Evolutionary conservation across 441 rosid genomes (phyloP), one percentile per base, ranked within the genome.

Genomic region (Francoa sonchifolia): DNA sequence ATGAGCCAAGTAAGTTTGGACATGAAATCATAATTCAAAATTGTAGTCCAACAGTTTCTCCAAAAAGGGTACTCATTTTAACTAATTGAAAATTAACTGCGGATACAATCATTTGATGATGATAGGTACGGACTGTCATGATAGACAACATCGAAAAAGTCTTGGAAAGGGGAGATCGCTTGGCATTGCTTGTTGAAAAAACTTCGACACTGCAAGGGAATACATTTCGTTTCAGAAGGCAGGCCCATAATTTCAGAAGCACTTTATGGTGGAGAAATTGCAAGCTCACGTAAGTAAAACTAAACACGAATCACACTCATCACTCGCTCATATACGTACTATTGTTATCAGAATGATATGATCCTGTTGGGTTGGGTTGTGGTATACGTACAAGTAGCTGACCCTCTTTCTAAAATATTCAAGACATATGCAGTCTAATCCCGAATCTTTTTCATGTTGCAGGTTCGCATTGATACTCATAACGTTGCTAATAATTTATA

Each of bases 141-240:
- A 82, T 86, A 55, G 93, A 90, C 68, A 90, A 86, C 57, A 86
- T 90, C 2, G 96, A 82, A 63, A 78, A 86, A 59, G 96, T 86
- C 12, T 66, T 90, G 40, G 88, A 76, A 55, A 80, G 95, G 69
- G 96, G 99, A 1, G 94, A 82, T 52, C 94, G 95, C 35, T 62
- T 90, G 71, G 96, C 80, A 53, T 58, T 90, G 83, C 72, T 90
- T 17, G 99, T 90, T 11, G 99, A 86, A 64, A 90, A 90, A 71
- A 74, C 96, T 8, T 78, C 85, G 30, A 71, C 76, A 55, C 74
- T 86, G 96, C 96, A 86, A 72, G 96, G 95, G 10, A 86, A 78
- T 62, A 86, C 96, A 48, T 76, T 86, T 47, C 82, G 95, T 36
- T 86, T 90, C 61, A 69, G 95, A 58, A 86, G 82, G 69, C 96